Evolutionary conservation across 164 flowering plant species (phyloP).

Genomic region (Protea cynaroides): DNA sequence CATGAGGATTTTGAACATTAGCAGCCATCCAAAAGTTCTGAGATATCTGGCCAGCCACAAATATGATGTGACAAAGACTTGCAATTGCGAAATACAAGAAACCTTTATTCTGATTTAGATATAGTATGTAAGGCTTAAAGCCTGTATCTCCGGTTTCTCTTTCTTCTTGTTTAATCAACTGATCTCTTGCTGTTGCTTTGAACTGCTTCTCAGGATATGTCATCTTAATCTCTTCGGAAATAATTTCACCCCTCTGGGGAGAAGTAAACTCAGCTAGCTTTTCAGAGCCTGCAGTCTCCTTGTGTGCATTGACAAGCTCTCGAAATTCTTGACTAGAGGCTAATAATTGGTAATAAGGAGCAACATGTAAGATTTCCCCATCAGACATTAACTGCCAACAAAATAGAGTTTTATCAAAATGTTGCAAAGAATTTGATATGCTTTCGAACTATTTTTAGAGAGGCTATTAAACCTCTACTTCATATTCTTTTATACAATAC

Average conservation of each 20-base stretch:
- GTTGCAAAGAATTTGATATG: background rate
- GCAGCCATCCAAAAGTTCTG: conserved; percentile 80
- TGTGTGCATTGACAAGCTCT: conserved; percentile 22
- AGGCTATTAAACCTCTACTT: no score
- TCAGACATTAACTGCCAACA: conserved; percentile 56
- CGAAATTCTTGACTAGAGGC: conserved; percentile 43
- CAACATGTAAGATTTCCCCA: conserved; percentile 44
- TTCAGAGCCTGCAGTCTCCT: conserved; percentile 43
- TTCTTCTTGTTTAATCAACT: no score
- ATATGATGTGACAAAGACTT: conserved; percentile 27
- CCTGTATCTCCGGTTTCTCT: conserved; percentile 55
- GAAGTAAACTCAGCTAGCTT: conserved; percentile 23
- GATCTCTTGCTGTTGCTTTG: conserved; percentile 7
- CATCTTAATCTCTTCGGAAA: conserved; percentile 31
- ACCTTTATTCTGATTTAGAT: conserved; percentile 58
- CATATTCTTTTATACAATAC: no score
- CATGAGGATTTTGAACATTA: conserved; percentile 33
- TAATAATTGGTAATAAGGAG: conserved; percentile 43
- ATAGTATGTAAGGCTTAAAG: conserved; percentile 60
- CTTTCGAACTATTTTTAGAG: no score
- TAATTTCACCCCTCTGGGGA: conserved; percentile 8
- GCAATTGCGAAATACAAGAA: conserved; percentile 15
- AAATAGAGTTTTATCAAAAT: background rate
- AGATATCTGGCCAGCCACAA: conserved; percentile 37
- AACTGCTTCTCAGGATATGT: conserved; percentile 16